A percentile compares a stretch with the other conserved stretches of the same genome.
Evolutionary conservation across 2,329 filamentous ascomycete species (phyloP).

Genomic region (Apiospora pterosperma): DNA sequence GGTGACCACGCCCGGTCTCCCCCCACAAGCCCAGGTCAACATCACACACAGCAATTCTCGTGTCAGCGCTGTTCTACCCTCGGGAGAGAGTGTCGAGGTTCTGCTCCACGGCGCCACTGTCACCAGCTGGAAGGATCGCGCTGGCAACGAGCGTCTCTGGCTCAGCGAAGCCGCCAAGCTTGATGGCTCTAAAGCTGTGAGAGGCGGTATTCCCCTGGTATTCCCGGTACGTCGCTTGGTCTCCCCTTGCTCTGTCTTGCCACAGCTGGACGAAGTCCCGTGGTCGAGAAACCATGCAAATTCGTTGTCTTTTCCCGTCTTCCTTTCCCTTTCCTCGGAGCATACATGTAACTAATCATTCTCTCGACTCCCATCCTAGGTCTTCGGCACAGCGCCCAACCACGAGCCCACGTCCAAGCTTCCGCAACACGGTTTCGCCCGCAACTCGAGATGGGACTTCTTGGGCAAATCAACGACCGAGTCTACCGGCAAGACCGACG

Average conservation of each 20-base stretch:
- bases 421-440: slow-evolving; percentile 92
- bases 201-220: slow-evolving; percentile 88
- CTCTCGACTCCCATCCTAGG: slow-evolving; percentile 41
- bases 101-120: slow-evolving; percentile 92
- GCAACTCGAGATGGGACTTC: slow-evolving; percentile 88
- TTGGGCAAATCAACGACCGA: slow-evolving; percentile 82
- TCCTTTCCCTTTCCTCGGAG: background rate
- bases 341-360: background rate
- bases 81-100: slow-evolving; percentile 82
- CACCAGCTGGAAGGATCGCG: slow-evolving; percentile 83
- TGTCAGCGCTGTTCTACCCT: slow-evolving; percentile 77
- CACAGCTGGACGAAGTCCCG: background rate
- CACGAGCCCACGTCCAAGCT: slow-evolving; percentile 76
- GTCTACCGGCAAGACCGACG: slow-evolving; percentile 48
- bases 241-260: background rate
- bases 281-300: background rate
- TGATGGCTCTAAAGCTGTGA: slow-evolving; percentile 84
- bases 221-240: slow-evolving; percentile 67
- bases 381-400: slow-evolving; percentile 79
- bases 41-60: slow-evolving; percentile 68
- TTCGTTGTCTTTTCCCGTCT: background rate
- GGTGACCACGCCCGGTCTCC: slow-evolving; percentile 67
- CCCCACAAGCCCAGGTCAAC: slow-evolving; percentile 73
- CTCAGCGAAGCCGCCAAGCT: slow-evolving; percentile 75
- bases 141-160: slow-evolving; percentile 80